Base-by-base conservation (phyloP, 2,329 filamentous ascomycete species). In the Dryadomyces sulphureus region DNA sequence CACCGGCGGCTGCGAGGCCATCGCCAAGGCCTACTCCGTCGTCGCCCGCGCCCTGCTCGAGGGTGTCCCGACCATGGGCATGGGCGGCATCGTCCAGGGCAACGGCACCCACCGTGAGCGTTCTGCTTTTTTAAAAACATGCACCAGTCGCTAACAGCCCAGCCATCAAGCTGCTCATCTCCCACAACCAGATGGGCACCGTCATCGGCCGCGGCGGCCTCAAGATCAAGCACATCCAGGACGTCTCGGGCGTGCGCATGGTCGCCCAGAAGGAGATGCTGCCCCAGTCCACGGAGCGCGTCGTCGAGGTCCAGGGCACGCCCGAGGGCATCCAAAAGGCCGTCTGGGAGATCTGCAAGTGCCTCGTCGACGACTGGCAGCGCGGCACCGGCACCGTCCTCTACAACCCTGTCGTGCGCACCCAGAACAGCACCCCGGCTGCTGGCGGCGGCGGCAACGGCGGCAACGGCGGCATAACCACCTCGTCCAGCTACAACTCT, bases 181-280 rank as follows among this genome's bases (percentile, higher is more conserved):
- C 92, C 30, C 90, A 98, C 71, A 96, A 96, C 65, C 92, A 98
- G 68, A 98, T 98, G 92, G 92, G 92, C 52, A 98, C 92, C 58
- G 95, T 98, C 68, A 98, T 98, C 60, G 92, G 92, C 57, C 81
- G 88, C 54, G 85, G 93, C 63, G 92, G 92, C 49, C 74, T 95
- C 55, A 98, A 96, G 73, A 98, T 98, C 73, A 98, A 98, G 75
- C 86, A 95, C 63, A 98, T 98, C 55, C 92, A 98, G 64, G 92
- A 98, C 63, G 81, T 80, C 25, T 96, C 92, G 5, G 89, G 89
- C 53, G 92, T 96, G 49, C 89, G 92, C 60, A 98, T 98, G 92
- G 89, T 98, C 42, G 92, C 92, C 36, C 92, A 98, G 66, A 98
- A 98, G 69, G 92, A 98, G 60, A 98, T 98, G 92, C 80, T 98